A percentile compares a stretch with the other conserved stretches of the same genome.
These are phyloP conservation scores for Saraca asoca DNA, from an alignment of 331 rosid genomes.

Conservation along the genomic window DNA sequence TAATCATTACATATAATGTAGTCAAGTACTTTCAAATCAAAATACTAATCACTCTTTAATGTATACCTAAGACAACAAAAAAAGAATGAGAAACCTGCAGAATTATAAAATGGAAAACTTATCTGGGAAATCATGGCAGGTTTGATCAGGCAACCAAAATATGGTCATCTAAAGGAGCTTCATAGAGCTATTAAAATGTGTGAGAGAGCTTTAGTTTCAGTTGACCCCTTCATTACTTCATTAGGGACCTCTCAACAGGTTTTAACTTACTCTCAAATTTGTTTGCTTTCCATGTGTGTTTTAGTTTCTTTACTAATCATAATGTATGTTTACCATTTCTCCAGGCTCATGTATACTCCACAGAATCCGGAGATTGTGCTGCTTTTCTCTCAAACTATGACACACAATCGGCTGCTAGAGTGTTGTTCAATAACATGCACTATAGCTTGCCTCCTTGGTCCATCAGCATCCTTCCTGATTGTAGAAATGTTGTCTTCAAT, in stretches of 20 bases:
- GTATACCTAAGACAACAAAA: background rate
- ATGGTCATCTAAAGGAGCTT: constrained; percentile 96
- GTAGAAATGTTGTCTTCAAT: constrained; percentile 83
- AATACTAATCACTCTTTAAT: background rate
- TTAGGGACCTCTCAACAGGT: constrained; percentile 88
- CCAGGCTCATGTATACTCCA: constrained; percentile 89
- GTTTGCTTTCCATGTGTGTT: too few relatives aligned
- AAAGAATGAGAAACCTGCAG: too few relatives aligned
- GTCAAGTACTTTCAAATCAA: background rate
- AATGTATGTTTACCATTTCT: background rate
- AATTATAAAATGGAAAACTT: too few relatives aligned
- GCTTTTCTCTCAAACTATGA: constrained; percentile 93
- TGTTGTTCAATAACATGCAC: constrained; percentile 76
- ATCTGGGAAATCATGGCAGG: constrained; percentile 46
- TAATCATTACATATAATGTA: background rate
- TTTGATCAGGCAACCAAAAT: constrained; percentile 83
- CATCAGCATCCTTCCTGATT: constrained; percentile 94
- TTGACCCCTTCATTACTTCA: constrained; percentile 62
- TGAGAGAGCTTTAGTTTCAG: constrained; percentile 89
- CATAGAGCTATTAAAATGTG: constrained; percentile 90
- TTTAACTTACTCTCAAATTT: background rate
- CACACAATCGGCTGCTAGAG: constrained; percentile 64
- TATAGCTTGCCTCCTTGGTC: constrained; percentile 99
- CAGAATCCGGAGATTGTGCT: constrained; percentile 85
- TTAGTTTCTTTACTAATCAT: too few relatives aligned